phyloP scores from a whole-genome alignment of 129 eudicot species.

The Tagetes patula region DNA sequence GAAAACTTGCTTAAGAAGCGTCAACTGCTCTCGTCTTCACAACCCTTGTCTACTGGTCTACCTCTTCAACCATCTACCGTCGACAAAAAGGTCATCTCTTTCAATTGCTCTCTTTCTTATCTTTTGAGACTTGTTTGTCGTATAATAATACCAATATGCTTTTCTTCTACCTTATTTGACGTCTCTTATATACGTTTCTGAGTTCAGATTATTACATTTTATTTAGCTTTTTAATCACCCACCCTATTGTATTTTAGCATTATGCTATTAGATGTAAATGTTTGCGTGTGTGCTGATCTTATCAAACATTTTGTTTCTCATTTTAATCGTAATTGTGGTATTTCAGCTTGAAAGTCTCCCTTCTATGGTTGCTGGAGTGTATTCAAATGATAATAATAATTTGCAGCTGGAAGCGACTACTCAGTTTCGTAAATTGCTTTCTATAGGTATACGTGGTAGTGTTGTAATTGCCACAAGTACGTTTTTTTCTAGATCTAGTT shows the following conservation, averaged over 20 bases:
- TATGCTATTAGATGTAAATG: slow-evolving; percentile 1
- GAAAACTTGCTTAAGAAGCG: slow-evolving; percentile 80
- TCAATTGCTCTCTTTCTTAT: neutral
- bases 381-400: slow-evolving; percentile 52
- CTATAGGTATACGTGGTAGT: slow-evolving; percentile 53
- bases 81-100: slow-evolving; percentile 49
- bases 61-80: slow-evolving; percentile 31
- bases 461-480: neutral
- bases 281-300: neutral
- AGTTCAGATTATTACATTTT: neutral
- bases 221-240: neutral
- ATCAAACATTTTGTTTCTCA: neutral
- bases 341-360: slow-evolving; percentile 81
- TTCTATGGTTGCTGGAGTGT: slow-evolving; percentile 65
- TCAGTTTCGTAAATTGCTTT: slow-evolving; percentile 81
- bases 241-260: neutral
- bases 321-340: neutral
- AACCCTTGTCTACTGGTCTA: slow-evolving; percentile 29
- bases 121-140: neutral
- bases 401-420: slow-evolving; percentile 87
- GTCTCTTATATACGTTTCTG: neutral
- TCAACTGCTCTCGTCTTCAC: slow-evolving; percentile 48
- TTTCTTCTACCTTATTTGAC: too few relatives aligned
- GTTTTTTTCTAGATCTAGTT: neutral
- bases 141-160: neutral